Evolutionary conservation across 164 flowering plant species (phyloP).

Genomic region (Stephania yunnanensis): DNA sequence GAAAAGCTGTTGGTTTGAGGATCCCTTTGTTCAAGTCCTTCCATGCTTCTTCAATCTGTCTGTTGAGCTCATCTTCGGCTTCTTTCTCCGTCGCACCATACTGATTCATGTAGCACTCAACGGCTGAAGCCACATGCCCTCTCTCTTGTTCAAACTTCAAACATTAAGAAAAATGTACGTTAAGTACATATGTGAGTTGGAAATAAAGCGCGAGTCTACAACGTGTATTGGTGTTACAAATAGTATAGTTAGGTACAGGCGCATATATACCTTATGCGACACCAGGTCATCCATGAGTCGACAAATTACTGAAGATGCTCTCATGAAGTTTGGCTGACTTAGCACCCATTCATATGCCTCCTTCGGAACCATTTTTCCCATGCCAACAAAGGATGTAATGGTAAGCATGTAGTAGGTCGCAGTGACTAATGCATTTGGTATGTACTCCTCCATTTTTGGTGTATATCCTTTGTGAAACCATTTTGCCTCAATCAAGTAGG

Average conservation of each 20-base stretch:
- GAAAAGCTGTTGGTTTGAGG: constrained; percentile 5
- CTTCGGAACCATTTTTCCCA: constrained; percentile 4
- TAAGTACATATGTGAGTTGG: too few relatives aligned
- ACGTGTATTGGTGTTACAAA: too few relatives aligned
- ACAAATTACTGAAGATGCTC: background rate
- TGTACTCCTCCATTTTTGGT: constrained; percentile 12
- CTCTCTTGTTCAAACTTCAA: constrained; percentile 25
- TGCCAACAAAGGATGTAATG: constrained; percentile 2
- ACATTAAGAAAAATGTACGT: background rate
- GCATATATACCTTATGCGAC: constrained; percentile 6
- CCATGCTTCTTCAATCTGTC: constrained; percentile 32
- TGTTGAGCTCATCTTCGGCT: constrained; percentile 2
- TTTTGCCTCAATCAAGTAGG: constrained; percentile 8
- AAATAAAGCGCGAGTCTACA: too few relatives aligned
- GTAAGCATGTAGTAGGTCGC: background rate
- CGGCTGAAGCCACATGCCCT: constrained; percentile 23
- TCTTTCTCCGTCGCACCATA: constrained; percentile 21
- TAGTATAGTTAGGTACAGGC: too few relatives aligned
- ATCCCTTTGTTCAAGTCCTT: constrained; percentile 40
- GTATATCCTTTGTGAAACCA: constrained; percentile 9
- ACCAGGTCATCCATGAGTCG: constrained; percentile 11
- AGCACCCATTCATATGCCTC: constrained; percentile 9
- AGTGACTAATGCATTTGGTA: background rate
- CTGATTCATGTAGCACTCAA: constrained; percentile 33
- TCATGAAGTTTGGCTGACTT: constrained; percentile 4